Evolutionary conservation across 352 stramenopile genomes (phyloP).

Genomic region (Phytophthora cryptogea): DNA sequence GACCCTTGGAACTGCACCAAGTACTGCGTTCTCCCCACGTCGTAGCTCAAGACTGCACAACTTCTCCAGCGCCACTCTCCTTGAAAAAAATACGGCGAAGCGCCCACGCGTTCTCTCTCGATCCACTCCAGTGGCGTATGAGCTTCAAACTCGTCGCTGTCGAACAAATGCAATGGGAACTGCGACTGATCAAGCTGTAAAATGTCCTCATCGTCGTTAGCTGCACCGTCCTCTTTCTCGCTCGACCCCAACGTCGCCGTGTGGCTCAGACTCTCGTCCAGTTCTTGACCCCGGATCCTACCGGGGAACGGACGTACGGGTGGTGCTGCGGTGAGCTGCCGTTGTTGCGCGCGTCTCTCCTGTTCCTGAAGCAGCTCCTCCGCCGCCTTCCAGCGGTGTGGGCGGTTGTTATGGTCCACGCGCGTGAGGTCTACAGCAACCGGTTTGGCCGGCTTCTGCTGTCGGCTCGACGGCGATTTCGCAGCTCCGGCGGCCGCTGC

Average conservation of each 20-base stretch:
- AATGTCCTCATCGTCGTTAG: slow-evolving; percentile 60
- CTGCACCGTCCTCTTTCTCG: neutral
- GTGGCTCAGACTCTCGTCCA: slow-evolving; percentile 10
- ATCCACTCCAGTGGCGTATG: slow-evolving; percentile 82
- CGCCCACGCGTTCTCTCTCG: slow-evolving; percentile 37
- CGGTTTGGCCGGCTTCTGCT: slow-evolving; percentile 21
- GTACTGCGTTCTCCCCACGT: slow-evolving; percentile 69
- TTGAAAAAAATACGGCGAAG: slow-evolving; percentile 86
- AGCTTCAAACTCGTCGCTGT: slow-evolving; percentile 87
- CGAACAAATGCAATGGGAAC: slow-evolving; percentile 90
- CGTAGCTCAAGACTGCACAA: slow-evolving; percentile 70
- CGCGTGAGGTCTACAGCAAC: slow-evolving; percentile 47
- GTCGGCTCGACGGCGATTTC: slow-evolving; percentile 5
- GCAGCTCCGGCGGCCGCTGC: neutral
- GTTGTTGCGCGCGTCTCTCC: slow-evolving; percentile 60
- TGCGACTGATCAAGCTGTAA: slow-evolving; percentile 92
- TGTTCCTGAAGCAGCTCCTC: slow-evolving; percentile 66
- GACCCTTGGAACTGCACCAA: slow-evolving; percentile 86
- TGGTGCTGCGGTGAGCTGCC: slow-evolving; percentile 53
- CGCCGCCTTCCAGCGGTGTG: slow-evolving; percentile 84
- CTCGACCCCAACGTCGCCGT: neutral
- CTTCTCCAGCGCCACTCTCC: slow-evolving; percentile 85
- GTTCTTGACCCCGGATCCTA: slow-evolving; percentile 45
- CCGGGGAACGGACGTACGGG: slow-evolving; percentile 66
- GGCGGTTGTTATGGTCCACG: slow-evolving; percentile 88